Evolutionary conservation across 768 basidiomycete species (phyloP).

Genomic region (Lactarius sanguifluus): DNA sequence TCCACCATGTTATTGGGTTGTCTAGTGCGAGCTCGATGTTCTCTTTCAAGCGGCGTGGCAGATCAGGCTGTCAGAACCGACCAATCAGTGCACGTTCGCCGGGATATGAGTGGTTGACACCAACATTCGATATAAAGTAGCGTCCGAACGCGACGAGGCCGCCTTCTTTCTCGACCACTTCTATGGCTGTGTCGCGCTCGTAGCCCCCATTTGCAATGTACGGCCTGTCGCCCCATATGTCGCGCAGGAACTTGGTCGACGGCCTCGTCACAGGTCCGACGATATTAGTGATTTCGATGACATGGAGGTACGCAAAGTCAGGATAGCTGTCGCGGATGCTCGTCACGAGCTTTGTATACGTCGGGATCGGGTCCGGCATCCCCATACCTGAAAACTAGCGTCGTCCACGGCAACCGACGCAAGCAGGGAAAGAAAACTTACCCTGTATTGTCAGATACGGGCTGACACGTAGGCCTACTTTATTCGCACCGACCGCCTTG

Average conservation of each 20-base stretch:
- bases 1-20: background rate
- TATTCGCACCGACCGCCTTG: slow-evolving; percentile 39
- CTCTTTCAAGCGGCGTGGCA: slow-evolving; percentile 23
- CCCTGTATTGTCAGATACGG: slow-evolving; percentile 29
- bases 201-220: slow-evolving; percentile 33
- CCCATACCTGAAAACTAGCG: slow-evolving; percentile 1
- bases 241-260: slow-evolving; percentile 32
- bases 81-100: background rate
- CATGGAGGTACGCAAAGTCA: slow-evolving; percentile 34
- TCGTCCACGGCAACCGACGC: background rate
- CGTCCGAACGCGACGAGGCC: slow-evolving; percentile 24
- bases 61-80: slow-evolving; percentile 23
- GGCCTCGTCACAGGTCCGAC: background rate
- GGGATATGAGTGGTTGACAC: background rate
- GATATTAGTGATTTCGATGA: slow-evolving; percentile 32
- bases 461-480: slow-evolving; percentile 39
- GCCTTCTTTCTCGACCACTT: slow-evolving; percentile 21
- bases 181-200: slow-evolving; percentile 30
- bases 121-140: slow-evolving; percentile 21
- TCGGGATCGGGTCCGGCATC: slow-evolving; percentile 33
- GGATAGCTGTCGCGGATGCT: slow-evolving; percentile 30
- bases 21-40: background rate
- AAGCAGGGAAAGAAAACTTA: background rate
- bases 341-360: slow-evolving; percentile 33
- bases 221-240: slow-evolving; percentile 30